These are phyloP conservation scores for Biscogniauxia sp. DNA, from an alignment of 2,329 filamentous ascomycete species.

Conservation along the genomic window DNA sequence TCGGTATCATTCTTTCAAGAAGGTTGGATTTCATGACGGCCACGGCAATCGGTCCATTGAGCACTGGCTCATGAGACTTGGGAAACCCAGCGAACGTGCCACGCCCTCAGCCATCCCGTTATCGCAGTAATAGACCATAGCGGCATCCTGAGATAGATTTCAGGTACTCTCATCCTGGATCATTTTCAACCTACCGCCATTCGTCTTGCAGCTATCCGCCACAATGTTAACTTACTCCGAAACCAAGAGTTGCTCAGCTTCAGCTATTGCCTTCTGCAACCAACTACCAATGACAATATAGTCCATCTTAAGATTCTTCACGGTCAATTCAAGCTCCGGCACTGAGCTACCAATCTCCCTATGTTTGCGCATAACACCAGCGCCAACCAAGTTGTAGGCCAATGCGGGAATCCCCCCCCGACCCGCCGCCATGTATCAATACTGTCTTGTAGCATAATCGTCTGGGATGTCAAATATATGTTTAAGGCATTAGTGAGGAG, in stretches of 20 bases:
- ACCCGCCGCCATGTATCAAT: constrained; percentile 85
- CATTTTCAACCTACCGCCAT: constrained; percentile 77
- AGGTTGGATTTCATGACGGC: constrained; percentile 96
- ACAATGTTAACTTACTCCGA: constrained; percentile 77
- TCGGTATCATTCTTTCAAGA: constrained; percentile 73
- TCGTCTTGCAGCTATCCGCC: constrained; percentile 61
- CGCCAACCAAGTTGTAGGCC: constrained; percentile 77
- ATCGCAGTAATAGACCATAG: constrained; percentile 85
- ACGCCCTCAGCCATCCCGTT: constrained; percentile 96
- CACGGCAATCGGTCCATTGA: constrained; percentile 71
- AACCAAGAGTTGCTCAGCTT: constrained; percentile 74
- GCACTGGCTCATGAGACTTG: constrained; percentile 53
- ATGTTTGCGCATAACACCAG: constrained; percentile 71
- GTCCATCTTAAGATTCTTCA: constrained; percentile 74
- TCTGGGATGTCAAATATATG: constrained; percentile 72
- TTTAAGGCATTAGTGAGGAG: too few species aligned
- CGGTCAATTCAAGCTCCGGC: constrained; percentile 51
- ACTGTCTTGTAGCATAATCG: constrained; percentile 83
- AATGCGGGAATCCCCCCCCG: constrained; percentile 54
- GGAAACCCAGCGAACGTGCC: constrained; percentile 78
- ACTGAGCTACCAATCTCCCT: too few species aligned
- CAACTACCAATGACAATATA: constrained; percentile 89
- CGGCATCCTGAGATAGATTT: constrained; percentile 66
- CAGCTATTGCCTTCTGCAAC: constrained; percentile 84
- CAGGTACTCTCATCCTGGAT: constrained; percentile 76